Conservation (phyloP, 2,329 filamentous ascomycete species). For the Trichoderma breve region DNA sequence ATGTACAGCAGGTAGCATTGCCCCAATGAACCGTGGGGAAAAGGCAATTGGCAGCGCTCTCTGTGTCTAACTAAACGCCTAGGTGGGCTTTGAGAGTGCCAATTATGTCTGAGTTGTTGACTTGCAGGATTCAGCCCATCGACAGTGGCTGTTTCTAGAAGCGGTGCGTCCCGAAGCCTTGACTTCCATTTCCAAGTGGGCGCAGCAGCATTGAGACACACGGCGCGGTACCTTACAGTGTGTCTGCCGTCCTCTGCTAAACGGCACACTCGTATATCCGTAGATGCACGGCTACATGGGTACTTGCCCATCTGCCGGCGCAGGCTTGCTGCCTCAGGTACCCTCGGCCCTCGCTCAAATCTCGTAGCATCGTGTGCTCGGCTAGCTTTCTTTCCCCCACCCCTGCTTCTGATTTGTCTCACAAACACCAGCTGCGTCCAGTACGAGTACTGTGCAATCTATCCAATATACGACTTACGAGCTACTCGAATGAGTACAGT, state of each 20-base stretch:
- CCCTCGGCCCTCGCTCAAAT: background rate
- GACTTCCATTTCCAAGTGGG: slow-evolving; percentile 7
- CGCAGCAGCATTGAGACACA: background rate
- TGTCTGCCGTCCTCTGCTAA: background rate
- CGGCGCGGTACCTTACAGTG: background rate
- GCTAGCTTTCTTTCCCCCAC: slow-evolving; percentile 6
- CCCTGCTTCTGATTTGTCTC: background rate
- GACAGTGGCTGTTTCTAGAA: slow-evolving; percentile 15
- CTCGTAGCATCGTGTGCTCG: background rate
- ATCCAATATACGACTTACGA: background rate
- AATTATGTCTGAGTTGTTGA: background rate
- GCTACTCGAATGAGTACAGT: background rate
- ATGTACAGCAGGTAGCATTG: background rate
- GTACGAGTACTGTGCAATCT: background rate
- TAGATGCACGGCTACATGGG: background rate
- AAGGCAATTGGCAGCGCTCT: background rate
- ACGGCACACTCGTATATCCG: background rate
- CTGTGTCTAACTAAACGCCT: background rate
- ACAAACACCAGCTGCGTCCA: background rate
- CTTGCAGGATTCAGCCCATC: slow-evolving; percentile 3
- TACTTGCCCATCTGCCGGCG: background rate
- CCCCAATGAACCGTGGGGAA: background rate
- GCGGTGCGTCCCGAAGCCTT: slow-evolving; percentile 15
- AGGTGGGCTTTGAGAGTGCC: background rate
- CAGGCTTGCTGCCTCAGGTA: background rate